phyloP scores from a whole-genome alignment of 1,284 basidiomycete genomes.

The Puccinia horiana region DNA sequence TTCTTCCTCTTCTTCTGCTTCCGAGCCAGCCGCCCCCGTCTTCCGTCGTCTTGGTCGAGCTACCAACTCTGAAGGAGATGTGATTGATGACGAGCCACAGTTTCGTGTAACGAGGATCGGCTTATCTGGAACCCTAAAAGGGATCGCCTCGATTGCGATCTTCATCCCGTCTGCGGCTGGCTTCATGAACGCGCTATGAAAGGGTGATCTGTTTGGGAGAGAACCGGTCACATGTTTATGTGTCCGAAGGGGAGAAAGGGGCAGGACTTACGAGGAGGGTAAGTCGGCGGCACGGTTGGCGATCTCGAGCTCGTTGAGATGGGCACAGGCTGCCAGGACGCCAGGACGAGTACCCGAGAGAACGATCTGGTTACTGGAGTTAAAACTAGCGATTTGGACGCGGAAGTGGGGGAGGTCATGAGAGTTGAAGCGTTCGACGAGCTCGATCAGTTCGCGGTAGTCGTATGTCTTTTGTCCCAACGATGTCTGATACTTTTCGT shows the following conservation, averaged over 20 bases:
- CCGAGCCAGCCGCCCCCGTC: neutral
- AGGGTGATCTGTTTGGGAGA: slow-evolving; percentile 52
- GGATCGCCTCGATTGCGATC: slow-evolving; percentile 52
- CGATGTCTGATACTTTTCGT: neutral
- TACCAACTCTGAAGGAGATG: neutral
- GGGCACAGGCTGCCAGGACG: slow-evolving; percentile 54
- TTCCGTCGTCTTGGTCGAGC: neutral
- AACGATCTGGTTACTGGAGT: slow-evolving; percentile 56
- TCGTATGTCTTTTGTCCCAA: slow-evolving; percentile 20
- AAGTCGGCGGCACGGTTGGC: slow-evolving; percentile 56
- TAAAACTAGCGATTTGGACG: slow-evolving; percentile 57
- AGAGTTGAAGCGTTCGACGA: slow-evolving; percentile 52
- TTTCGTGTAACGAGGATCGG: slow-evolving; percentile 52
- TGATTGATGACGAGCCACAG: neutral
- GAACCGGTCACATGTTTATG: neutral
- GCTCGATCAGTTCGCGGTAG: slow-evolving; percentile 53
- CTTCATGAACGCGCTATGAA: slow-evolving; percentile 57
- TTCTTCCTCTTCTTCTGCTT: too few species aligned
- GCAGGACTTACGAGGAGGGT: slow-evolving; percentile 55
- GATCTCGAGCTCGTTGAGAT: slow-evolving; percentile 53
- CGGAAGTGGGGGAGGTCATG: slow-evolving; percentile 42
- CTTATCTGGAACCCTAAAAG: slow-evolving; percentile 48
- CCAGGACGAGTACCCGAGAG: slow-evolving; percentile 55
- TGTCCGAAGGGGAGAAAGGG: neutral
- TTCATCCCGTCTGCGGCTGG: slow-evolving; percentile 55